Conservation (phyloP, 805 yeast species). For the Clavispora phyllophila region DNA sequence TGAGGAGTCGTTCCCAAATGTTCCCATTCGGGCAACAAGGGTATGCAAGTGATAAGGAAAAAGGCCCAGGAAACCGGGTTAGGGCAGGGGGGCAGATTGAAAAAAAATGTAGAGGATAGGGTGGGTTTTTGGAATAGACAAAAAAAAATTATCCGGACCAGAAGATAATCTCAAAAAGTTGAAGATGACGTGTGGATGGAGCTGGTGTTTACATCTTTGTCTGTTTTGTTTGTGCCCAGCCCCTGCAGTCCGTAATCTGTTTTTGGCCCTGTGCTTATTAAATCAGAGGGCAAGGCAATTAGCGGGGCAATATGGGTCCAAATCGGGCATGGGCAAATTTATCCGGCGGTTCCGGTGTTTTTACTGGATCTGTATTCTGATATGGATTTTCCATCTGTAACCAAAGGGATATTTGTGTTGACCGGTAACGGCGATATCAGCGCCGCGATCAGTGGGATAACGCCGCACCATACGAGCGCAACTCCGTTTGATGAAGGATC, state of each 20-base stretch:
- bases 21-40: slow-evolving; percentile 10
- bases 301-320: too few relatives aligned
- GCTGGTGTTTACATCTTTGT: background rate
- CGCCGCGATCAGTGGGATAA: background rate
- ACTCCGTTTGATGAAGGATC: too few relatives aligned
- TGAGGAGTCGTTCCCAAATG: slow-evolving; percentile 26
- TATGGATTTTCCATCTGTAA: too few relatives aligned
- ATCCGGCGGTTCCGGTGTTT: too few relatives aligned
- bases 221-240: background rate
- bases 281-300: background rate
- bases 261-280: background rate
- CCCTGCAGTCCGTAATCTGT: background rate
- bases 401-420: too few relatives aligned
- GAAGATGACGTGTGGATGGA: background rate
- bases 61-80: background rate
- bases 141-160: background rate
- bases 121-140: background rate
- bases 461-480: background rate
- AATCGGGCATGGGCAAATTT: too few relatives aligned
- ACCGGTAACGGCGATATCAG: background rate
- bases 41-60: background rate
- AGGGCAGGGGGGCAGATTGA: background rate
- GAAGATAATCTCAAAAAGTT: background rate
- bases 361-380: too few relatives aligned
- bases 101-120: background rate